Conservation (phyloP, 1,284 basidiomycete genomes). For the Chiua sp. region DNA sequence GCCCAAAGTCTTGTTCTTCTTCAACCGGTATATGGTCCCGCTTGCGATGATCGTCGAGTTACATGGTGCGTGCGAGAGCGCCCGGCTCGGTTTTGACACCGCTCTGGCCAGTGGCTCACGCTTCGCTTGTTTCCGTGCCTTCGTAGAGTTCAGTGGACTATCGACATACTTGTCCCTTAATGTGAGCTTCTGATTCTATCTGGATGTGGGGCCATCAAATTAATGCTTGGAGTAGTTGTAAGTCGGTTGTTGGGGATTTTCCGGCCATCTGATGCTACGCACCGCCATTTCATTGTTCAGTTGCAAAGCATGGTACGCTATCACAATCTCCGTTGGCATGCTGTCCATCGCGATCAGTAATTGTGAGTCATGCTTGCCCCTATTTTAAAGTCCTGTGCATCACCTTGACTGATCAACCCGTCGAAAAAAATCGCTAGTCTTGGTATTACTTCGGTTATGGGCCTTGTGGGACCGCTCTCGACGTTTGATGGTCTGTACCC, state of each 20-base stretch:
- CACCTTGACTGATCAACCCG: conserved; percentile 1
- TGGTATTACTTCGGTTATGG: conserved; percentile 51
- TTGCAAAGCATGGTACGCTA: conserved; percentile 42
- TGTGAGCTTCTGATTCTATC: conserved; percentile 16
- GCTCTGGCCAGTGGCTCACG: neutral
- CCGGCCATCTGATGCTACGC: conserved; percentile 2
- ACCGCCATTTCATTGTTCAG: conserved; percentile 22
- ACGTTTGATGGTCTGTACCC: conserved; percentile 41
- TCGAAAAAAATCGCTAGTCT: too few species aligned
- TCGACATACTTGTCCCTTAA: conserved; percentile 12
- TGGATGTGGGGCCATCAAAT: neutral
- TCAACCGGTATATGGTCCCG: conserved; percentile 54
- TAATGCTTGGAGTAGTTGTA: conserved; percentile 16
- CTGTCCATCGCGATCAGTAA: conserved; percentile 44
- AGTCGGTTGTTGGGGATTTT: neutral
- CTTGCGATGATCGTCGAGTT: conserved; percentile 41
- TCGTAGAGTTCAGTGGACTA: conserved; percentile 34
- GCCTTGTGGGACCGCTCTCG: conserved; percentile 44
- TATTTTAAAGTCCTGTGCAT: neutral
- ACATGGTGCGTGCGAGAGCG: conserved; percentile 37
- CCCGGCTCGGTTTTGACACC: too few species aligned
- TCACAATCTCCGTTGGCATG: conserved; percentile 39
- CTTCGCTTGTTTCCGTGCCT: neutral
- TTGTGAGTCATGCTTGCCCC: conserved; percentile 43
- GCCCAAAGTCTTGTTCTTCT: conserved; percentile 50